Conservation (phyloP, 371 early-diverging fungal genomes). For the Apophysomyces ossiformis region DNA sequence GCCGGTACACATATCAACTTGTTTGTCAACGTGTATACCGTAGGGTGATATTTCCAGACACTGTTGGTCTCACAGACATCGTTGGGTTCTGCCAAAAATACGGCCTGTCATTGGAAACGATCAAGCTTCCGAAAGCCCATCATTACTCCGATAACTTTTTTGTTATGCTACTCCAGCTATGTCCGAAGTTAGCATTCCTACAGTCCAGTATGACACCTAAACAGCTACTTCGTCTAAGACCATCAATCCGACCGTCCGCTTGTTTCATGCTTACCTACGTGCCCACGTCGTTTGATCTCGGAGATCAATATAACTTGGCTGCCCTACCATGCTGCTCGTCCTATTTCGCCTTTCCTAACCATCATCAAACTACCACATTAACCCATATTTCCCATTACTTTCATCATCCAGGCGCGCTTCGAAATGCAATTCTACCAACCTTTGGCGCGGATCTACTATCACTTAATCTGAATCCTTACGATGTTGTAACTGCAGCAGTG, state of each 20-base stretch:
- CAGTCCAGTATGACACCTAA: slow-evolving; percentile 38
- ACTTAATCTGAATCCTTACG: slow-evolving; percentile 43
- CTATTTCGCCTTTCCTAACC: slow-evolving; percentile 39
- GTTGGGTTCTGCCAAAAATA: slow-evolving; percentile 39
- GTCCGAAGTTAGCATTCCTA: slow-evolving; percentile 38
- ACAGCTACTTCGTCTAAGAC: slow-evolving; percentile 18
- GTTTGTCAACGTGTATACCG: slow-evolving; percentile 39
- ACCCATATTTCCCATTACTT: slow-evolving; percentile 50
- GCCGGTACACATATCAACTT: slow-evolving; percentile 34
- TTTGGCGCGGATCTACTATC: slow-evolving; percentile 48
- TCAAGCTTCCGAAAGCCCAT: slow-evolving; percentile 40
- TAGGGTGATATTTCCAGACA: slow-evolving; percentile 48
- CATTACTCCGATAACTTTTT: slow-evolving; percentile 34
- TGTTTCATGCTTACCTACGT: slow-evolving; percentile 46
- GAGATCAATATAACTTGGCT: slow-evolving; percentile 13
- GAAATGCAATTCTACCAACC: slow-evolving; percentile 49
- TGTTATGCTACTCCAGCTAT: slow-evolving; percentile 24
- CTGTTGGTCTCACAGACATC: slow-evolving; percentile 26
- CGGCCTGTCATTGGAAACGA: slow-evolving; percentile 37
- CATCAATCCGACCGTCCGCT: slow-evolving; percentile 17
- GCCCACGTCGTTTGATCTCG: slow-evolving; percentile 16
- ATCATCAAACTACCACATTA: slow-evolving; percentile 18
- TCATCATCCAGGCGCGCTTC: slow-evolving; percentile 50
- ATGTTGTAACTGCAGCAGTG: slow-evolving; percentile 38
- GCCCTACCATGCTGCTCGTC: slow-evolving; percentile 44